Percentiles rank a stretch among this genome's conserved stretches.
phyloP scores from a whole-genome alignment of 495 filamentous ascomycete species.

The Corynascus novoguineensis region DNA sequence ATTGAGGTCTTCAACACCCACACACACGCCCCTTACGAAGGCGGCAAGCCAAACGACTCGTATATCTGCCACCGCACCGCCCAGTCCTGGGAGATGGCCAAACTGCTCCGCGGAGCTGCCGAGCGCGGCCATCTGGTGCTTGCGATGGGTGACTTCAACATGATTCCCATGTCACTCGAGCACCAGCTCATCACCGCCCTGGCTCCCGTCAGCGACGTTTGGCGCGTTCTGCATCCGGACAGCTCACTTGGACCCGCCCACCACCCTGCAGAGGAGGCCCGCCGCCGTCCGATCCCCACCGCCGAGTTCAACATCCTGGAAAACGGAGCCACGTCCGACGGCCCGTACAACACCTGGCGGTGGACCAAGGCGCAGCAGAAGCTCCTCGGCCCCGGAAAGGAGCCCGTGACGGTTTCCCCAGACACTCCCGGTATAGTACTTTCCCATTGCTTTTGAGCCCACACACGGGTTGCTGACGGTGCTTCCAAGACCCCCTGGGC shows the following conservation, averaged over 20 bases:
- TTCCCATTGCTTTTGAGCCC: not conserved
- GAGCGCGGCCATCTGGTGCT: slow-evolving; percentile 82
- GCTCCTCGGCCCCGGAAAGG: slow-evolving; percentile 47
- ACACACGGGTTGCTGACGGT: not conserved
- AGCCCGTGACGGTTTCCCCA: slow-evolving; percentile 46
- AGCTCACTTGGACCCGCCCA: slow-evolving; percentile 67
- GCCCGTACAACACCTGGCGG: slow-evolving; percentile 84
- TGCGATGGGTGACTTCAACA: slow-evolving; percentile 91
- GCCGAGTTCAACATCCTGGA: slow-evolving; percentile 68
- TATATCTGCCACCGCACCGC: slow-evolving; percentile 87
- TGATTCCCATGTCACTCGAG: slow-evolving; percentile 81
- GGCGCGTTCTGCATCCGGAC: slow-evolving; percentile 74
- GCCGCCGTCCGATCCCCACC: slow-evolving; percentile 53
- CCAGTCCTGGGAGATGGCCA: slow-evolving; percentile 96
- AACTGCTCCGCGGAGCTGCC: slow-evolving; percentile 77
- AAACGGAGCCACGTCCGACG: slow-evolving; percentile 86
- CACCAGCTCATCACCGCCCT: slow-evolving; percentile 76
- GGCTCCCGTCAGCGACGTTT: slow-evolving; percentile 73
- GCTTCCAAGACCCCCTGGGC: slow-evolving; percentile 56
- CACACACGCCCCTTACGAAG: slow-evolving; percentile 86
- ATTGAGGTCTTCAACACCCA: slow-evolving; percentile 88
- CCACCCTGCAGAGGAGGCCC: slow-evolving; percentile 56
- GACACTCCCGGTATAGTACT: slow-evolving; percentile 36
- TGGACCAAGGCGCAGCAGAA: slow-evolving; percentile 64
- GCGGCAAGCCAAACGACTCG: slow-evolving; percentile 63